Percentiles rank a stretch among this genome's conserved stretches.
These are phyloP conservation scores for Metschnikowia drakensbergensis DNA, from an alignment of 805 yeast species.

Conservation along the genomic window DNA sequence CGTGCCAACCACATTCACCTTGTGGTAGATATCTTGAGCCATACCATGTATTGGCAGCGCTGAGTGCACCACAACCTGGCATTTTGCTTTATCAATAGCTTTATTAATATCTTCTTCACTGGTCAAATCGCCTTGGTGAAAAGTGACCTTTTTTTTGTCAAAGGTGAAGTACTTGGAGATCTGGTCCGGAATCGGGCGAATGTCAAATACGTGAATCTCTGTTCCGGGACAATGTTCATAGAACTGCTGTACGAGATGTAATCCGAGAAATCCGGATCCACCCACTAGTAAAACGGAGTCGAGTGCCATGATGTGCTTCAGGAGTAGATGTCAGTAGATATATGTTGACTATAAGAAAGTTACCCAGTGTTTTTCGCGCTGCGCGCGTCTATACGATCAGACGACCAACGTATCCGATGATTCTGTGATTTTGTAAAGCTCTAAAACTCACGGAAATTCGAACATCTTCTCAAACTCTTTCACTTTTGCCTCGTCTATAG, in stretches of 20 bases:
- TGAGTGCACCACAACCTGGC: slow-evolving; percentile 84
- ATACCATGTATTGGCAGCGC: slow-evolving; percentile 94
- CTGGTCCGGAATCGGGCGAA: slow-evolving; percentile 78
- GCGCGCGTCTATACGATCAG: slow-evolving; percentile 5
- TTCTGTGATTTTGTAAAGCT: not conserved
- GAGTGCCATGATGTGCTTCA: slow-evolving; percentile 13
- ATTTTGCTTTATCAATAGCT: slow-evolving; percentile 57
- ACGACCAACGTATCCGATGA: not conserved
- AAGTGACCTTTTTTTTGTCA: slow-evolving; percentile 50
- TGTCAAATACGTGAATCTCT: slow-evolving; percentile 80
- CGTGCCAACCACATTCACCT: slow-evolving; percentile 91
- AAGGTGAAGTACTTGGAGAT: slow-evolving; percentile 74
- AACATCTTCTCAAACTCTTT: slow-evolving; percentile 25
- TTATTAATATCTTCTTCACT: slow-evolving; percentile 59
- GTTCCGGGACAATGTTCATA: slow-evolving; percentile 62
- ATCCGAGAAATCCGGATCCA: slow-evolving; percentile 92
- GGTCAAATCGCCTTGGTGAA: slow-evolving; percentile 83
- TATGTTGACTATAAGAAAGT: slow-evolving; percentile 3
- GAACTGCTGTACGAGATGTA: slow-evolving; percentile 86
- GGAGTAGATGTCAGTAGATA: not conserved
- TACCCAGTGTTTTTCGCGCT: slow-evolving; percentile 5
- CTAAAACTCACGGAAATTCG: slow-evolving; percentile 18
- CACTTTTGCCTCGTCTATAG: slow-evolving; percentile 25
- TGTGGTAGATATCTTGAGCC: slow-evolving; percentile 74
- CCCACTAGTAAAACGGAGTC: slow-evolving; percentile 82